phyloP scores from a whole-genome alignment of 140 eudicot species.

The Senecio squalidus region DNA sequence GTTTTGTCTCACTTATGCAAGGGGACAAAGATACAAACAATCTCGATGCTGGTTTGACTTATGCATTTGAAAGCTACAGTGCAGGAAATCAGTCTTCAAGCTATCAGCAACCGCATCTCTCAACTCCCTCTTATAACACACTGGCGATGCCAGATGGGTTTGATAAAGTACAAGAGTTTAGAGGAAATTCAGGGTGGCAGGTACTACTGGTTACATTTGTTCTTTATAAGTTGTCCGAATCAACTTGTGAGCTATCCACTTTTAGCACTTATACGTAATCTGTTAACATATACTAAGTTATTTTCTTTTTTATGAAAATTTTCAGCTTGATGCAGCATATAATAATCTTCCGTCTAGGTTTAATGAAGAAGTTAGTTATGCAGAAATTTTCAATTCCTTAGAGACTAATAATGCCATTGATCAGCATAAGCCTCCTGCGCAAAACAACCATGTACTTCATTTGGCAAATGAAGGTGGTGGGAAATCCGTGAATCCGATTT shows the following conservation, averaged over 20 bases:
- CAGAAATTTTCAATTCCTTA: slow-evolving; percentile 31
- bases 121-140: slow-evolving; percentile 31
- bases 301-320: slow-evolving; percentile 31
- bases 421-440: slow-evolving; percentile 28
- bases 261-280: slow-evolving; percentile 17
- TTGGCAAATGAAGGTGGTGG: slow-evolving; percentile 29
- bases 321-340: slow-evolving; percentile 35
- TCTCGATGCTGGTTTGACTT: slow-evolving; percentile 33
- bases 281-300: slow-evolving; percentile 25
- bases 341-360: slow-evolving; percentile 36
- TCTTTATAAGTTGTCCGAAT: too few species aligned
- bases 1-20: slow-evolving; percentile 42
- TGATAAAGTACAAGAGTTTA: slow-evolving; percentile 42
- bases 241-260: slow-evolving; percentile 1
- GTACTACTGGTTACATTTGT: slow-evolving; percentile 32
- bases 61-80: slow-evolving; percentile 19
- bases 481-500: slow-evolving; percentile 27
- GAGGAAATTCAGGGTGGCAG: slow-evolving; percentile 59
- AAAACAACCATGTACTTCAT: slow-evolving; percentile 28
- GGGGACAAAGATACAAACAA: slow-evolving; percentile 35
- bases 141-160: slow-evolving; percentile 35
- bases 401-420: slow-evolving; percentile 32
- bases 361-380: slow-evolving; percentile 32
- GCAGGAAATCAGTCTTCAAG: slow-evolving; percentile 18
- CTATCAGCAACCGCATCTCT: slow-evolving; percentile 44